Percentiles rank a stretch among this genome's conserved stretches.
phyloP scores from a whole-genome alignment of 192 early-diverging fungal genomes.

The Linnemannia zychae region DNA sequence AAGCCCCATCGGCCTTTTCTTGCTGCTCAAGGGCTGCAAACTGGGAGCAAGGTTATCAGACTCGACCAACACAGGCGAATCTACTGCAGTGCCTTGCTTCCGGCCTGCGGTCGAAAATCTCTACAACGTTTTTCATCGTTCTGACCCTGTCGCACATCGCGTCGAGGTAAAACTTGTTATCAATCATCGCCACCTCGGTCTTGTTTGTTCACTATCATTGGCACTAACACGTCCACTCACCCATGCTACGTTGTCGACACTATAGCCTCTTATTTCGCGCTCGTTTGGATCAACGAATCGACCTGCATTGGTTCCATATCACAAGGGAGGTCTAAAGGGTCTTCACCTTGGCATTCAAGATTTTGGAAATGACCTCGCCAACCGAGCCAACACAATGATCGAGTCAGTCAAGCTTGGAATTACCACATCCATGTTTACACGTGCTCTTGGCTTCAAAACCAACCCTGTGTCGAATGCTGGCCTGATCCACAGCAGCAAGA shows the following conservation, averaged over 20 bases:
- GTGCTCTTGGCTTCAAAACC: constrained; percentile 54
- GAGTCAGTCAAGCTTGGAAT: constrained; percentile 69
- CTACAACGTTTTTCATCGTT: constrained; percentile 87
- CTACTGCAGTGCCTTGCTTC: constrained; percentile 54
- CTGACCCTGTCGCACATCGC: constrained; percentile 43
- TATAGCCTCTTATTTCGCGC: constrained; percentile 76
- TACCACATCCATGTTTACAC: constrained; percentile 71
- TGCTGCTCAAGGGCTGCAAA: constrained; percentile 81
- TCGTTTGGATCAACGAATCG: constrained; percentile 69
- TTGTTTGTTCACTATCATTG: neutral
- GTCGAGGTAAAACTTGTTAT: constrained; percentile 29
- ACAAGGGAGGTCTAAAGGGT: constrained; percentile 85
- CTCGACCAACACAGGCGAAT: constrained; percentile 38
- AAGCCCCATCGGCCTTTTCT: constrained; percentile 86
- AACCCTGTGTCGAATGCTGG: constrained; percentile 35
- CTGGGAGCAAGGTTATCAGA: constrained; percentile 64
- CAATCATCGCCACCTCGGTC: neutral
- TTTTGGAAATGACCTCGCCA: constrained; percentile 76
- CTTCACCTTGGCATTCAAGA: constrained; percentile 77
- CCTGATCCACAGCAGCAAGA: constrained; percentile 28
- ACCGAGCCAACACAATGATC: constrained; percentile 74
- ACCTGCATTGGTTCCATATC: constrained; percentile 82
- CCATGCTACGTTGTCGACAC: no score
- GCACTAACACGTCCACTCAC: neutral
- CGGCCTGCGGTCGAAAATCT: constrained; percentile 78